Evolutionary conservation across 768 basidiomycete genomes (phyloP).

Genomic region (Polyporus arcularius): DNA sequence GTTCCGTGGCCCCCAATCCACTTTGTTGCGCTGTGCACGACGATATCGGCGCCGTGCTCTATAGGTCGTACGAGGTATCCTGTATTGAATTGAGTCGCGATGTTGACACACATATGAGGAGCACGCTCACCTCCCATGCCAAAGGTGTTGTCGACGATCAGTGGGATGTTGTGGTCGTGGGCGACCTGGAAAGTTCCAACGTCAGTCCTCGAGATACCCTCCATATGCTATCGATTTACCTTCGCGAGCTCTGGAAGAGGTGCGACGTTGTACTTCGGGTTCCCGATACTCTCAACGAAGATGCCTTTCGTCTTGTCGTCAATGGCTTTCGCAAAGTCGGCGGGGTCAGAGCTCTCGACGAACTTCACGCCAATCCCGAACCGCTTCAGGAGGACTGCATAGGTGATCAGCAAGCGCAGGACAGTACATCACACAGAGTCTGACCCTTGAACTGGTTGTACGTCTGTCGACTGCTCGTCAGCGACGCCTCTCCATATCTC

Average conservation of each 20-base stretch:
- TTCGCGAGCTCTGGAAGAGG: slow-evolving; percentile 70
- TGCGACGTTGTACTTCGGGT: slow-evolving; percentile 71
- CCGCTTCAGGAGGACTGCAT: slow-evolving; percentile 64
- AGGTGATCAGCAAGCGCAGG: neutral
- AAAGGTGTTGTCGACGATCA: slow-evolving; percentile 83
- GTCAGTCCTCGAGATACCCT: neutral
- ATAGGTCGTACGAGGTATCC: slow-evolving; percentile 70
- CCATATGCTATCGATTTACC: slow-evolving; percentile 32
- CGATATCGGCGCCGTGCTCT: slow-evolving; percentile 75
- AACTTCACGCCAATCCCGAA: slow-evolving; percentile 69
- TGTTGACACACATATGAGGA: neutral
- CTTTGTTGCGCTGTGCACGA: slow-evolving; percentile 81
- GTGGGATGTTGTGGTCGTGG: slow-evolving; percentile 68
- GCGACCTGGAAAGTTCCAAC: slow-evolving; percentile 49
- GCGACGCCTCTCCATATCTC: neutral
- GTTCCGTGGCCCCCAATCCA: slow-evolving; percentile 87
- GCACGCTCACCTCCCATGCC: slow-evolving; percentile 56
- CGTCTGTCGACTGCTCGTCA: slow-evolving; percentile 35
- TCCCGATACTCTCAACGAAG: slow-evolving; percentile 78
- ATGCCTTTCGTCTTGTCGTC: slow-evolving; percentile 79
- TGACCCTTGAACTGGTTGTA: slow-evolving; percentile 74
- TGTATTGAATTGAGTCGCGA: slow-evolving; percentile 1
- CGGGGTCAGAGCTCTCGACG: slow-evolving; percentile 55
- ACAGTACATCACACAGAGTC: neutral
- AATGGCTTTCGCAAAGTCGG: slow-evolving; percentile 64